Base-by-base conservation (phyloP, 2,329 filamentous ascomycete genomes). In the Colletotrichum sp. region DNA sequence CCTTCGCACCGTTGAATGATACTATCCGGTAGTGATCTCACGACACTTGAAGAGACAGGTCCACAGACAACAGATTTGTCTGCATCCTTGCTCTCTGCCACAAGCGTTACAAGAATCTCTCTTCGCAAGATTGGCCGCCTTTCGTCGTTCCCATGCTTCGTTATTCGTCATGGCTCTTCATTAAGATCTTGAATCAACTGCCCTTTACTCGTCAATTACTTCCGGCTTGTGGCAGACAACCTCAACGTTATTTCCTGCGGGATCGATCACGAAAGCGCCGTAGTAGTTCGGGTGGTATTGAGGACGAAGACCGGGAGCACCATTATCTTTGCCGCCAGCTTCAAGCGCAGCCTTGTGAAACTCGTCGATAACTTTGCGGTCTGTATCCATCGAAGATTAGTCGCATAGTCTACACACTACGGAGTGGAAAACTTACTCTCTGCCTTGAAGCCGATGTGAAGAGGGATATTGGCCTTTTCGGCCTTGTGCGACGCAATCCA, bases 221-320 rank as follows among this genome's bases (percentile, higher is more conserved):
- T 76, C 75, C 2, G 77, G 76, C 57, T 49, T 69, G 66, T 77
- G 77, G 60, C 82, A 84, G 13, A 89, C 83, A 68, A 85, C 85
- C 81, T 91, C 89, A 60, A 90, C 85, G 77, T 91, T 91, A 78
- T 90, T 90, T 0, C 89, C 89, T 5, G 84, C 81, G 2, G 88
- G 88, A 78, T 90, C 89, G 55, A 85, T 79, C 8, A 90, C 83
- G 81, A 88, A 91, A 1, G 89, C 88, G 2, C 80, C 89, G 68
- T 90, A 91, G 79, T 90, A 91, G 8, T 83, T 83, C 16, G 84
- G 79, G 60, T 84, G 83, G 78, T 89, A 90, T 16, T 88, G 80
- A 6, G 84, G 74, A 57, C 88, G 81, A 15, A 84, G 36, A 0
- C 89, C 89, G 0, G 89, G 89, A 18, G 84, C 80, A 5, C 89